Conservation (phyloP, 805 yeast genomes). For the Saturnispora sanitii region DNA sequence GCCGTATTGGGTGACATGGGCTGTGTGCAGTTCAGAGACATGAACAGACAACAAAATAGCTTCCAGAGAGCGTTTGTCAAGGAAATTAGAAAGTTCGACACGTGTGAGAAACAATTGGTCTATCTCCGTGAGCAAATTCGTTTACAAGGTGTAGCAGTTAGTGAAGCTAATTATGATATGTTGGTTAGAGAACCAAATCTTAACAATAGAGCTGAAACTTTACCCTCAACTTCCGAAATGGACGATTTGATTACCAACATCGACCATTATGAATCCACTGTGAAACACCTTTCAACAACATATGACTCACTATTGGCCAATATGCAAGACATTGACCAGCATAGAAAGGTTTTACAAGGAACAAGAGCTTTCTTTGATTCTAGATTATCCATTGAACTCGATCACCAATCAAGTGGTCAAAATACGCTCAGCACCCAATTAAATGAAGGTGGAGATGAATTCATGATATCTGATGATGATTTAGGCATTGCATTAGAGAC, state of each 20-base stretch:
- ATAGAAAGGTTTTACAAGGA: constrained; percentile 44
- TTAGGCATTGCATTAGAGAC: constrained; percentile 13
- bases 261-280: constrained; percentile 56
- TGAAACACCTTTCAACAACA: constrained; percentile 61
- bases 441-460: constrained; percentile 14
- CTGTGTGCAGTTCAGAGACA: constrained; percentile 77
- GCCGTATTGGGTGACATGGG: constrained; percentile 82
- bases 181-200: constrained; percentile 16
- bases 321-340: constrained; percentile 55
- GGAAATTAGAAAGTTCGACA: constrained; percentile 76
- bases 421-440: constrained; percentile 20
- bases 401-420: constrained; percentile 20
- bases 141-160: constrained; percentile 33
- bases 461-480: constrained; percentile 13
- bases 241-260: constrained; percentile 60
- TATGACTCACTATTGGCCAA: constrained; percentile 49
- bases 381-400: constrained; percentile 25
- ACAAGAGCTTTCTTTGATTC: constrained; percentile 29
- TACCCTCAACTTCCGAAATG: constrained; percentile 55
- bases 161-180: constrained; percentile 21
- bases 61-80: constrained; percentile 88
- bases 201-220: constrained; percentile 16
- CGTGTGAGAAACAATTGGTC: constrained; percentile 77
- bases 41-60: constrained; percentile 67
- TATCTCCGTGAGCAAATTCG: constrained; percentile 41